A percentile compares a stretch with the other conserved stretches of the same genome.
Evolutionary conservation across 106 monocot species (phyloP).

Genomic region (Vanilla planifolia): DNA sequence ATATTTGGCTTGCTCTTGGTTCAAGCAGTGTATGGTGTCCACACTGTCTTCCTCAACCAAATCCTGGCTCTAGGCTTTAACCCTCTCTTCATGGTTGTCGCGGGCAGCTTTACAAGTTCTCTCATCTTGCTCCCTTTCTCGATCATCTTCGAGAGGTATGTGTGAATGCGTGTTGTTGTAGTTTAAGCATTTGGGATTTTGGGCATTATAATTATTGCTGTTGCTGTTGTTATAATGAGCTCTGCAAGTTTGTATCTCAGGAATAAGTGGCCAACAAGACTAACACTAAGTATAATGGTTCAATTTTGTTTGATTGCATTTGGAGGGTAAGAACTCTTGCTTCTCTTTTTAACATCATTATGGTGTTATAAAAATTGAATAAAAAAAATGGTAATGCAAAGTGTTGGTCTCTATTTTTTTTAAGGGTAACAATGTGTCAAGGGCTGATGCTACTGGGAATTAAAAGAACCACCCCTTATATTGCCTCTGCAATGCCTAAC

Average conservation of each 20-base stretch:
- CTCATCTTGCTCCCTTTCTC: slow-evolving; percentile 52
- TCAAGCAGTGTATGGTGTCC: slow-evolving; percentile 19
- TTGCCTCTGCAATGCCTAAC: slow-evolving; percentile 76
- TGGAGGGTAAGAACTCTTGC: slow-evolving; percentile 32
- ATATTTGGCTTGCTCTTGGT: slow-evolving; percentile 29
- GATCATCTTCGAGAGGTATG: slow-evolving; percentile 37
- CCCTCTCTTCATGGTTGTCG: slow-evolving; percentile 30
- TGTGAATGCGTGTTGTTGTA: neutral
- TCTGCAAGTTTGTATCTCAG: too few relatives aligned
- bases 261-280: slow-evolving; percentile 49
- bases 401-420: neutral
- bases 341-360: neutral
- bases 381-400: neutral
- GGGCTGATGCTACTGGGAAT: slow-evolving; percentile 34
- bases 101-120: slow-evolving; percentile 12
- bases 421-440: slow-evolving; percentile 36
- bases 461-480: slow-evolving; percentile 46
- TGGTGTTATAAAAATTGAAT: neutral
- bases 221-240: too few relatives aligned
- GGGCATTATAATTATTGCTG: too few relatives aligned
- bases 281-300: slow-evolving; percentile 17
- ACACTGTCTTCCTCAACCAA: slow-evolving; percentile 23
- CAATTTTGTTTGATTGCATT: slow-evolving; percentile 26
- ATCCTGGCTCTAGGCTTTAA: slow-evolving; percentile 26
- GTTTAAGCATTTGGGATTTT: neutral